These are phyloP conservation scores for Wickerhamiella slavikovae DNA, from an alignment of 805 yeast genomes.

Conservation along the genomic window DNA sequence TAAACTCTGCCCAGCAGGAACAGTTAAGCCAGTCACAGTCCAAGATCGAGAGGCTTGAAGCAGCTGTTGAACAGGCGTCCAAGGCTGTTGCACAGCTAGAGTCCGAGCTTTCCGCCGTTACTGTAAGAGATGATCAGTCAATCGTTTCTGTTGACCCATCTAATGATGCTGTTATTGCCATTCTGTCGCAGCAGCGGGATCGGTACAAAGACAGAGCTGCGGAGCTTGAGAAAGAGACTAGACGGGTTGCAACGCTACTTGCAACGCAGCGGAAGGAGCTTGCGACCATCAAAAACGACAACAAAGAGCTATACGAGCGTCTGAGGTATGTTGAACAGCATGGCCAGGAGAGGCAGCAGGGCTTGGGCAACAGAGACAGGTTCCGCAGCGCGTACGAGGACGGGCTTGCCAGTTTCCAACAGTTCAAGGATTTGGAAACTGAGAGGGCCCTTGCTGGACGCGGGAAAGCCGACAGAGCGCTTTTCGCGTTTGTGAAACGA, in stretches of 20 bases:
- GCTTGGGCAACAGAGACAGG: slow-evolving; percentile 26
- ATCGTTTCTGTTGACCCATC: slow-evolving; percentile 4
- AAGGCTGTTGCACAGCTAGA: slow-evolving; percentile 44
- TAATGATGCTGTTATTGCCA: slow-evolving; percentile 36
- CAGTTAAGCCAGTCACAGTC: too few species aligned
- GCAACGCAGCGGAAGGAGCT: slow-evolving; percentile 46
- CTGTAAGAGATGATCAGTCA: too few species aligned
- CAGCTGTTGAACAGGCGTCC: slow-evolving; percentile 21
- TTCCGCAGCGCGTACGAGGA: slow-evolving; percentile 43
- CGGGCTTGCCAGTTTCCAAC: slow-evolving; percentile 64
- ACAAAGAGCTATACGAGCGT: slow-evolving; percentile 60
- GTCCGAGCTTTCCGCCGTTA: too few species aligned
- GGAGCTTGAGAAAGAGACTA: slow-evolving; percentile 66
- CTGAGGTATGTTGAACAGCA: slow-evolving; percentile 17
- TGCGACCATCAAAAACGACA: slow-evolving; percentile 45
- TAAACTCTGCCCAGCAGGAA: too few species aligned
- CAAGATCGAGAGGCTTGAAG: slow-evolving; percentile 2
- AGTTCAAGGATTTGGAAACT: slow-evolving; percentile 56
- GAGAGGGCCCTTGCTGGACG: slow-evolving; percentile 52
- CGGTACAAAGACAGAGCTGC: slow-evolving; percentile 66
- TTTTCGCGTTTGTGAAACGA: slow-evolving; percentile 37
- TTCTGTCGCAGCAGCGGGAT: slow-evolving; percentile 87
- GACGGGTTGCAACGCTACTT: slow-evolving; percentile 32
- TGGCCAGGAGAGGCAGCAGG: slow-evolving; percentile 26
- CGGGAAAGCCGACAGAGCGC: slow-evolving; percentile 53